Conservation (phyloP, 2,329 filamentous ascomycete species). For the Talaromyces islandicus region DNA sequence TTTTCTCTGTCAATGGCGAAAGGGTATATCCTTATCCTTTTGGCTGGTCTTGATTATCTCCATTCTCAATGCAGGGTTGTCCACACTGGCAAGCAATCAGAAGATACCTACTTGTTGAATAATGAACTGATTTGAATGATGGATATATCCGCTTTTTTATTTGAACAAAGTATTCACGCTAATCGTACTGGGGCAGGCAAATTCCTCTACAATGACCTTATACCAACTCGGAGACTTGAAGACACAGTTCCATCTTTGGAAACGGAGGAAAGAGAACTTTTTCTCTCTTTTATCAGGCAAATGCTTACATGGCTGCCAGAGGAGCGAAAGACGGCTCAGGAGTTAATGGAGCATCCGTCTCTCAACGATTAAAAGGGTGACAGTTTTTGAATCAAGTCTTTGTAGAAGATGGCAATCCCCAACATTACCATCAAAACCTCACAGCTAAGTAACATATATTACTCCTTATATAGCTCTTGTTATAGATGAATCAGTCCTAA, state of each 20-base stretch:
- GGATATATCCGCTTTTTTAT: background rate
- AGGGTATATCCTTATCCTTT: slow-evolving; percentile 39
- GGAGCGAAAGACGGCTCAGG: slow-evolving; percentile 25
- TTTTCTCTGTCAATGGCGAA: slow-evolving; percentile 24
- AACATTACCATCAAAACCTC: no score
- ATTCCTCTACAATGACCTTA: slow-evolving; percentile 14
- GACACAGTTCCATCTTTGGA: slow-evolving; percentile 17
- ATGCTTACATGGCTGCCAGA: slow-evolving; percentile 31
- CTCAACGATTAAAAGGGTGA: slow-evolving; percentile 8
- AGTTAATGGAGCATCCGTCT: slow-evolving; percentile 27
- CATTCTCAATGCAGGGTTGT: slow-evolving; percentile 43
- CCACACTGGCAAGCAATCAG: slow-evolving; percentile 43
- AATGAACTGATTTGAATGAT: background rate
- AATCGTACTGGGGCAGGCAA: slow-evolving; percentile 6
- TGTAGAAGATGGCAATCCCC: no score
- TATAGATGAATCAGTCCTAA: no score
- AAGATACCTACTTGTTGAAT: slow-evolving; percentile 28
- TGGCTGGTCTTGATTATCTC: slow-evolving; percentile 41
- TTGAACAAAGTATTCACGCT: background rate
- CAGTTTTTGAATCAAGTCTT: no score
- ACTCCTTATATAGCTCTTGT: no score
- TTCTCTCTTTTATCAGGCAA: slow-evolving; percentile 22
- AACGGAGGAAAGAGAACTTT: slow-evolving; percentile 25
- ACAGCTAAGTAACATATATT: no score
- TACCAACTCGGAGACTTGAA: slow-evolving; percentile 13